These are phyloP conservation scores for Xylariaceae sp. DNA, from an alignment of 2,329 filamentous ascomycete species.

Conservation along the genomic window DNA sequence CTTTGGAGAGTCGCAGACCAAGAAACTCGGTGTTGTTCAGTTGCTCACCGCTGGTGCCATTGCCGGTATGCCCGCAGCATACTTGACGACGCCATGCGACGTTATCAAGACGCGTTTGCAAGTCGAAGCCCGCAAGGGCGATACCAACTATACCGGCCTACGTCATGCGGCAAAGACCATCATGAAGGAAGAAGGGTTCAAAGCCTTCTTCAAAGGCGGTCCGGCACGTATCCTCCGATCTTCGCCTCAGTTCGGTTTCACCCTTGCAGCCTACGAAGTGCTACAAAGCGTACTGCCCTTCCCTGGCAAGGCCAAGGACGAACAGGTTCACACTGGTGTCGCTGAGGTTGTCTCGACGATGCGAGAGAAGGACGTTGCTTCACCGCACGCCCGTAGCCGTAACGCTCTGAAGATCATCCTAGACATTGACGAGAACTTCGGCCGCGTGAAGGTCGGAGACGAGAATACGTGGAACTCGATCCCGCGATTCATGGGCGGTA, in stretches of 20 bases:
- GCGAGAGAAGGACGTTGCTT: conserved; percentile 63
- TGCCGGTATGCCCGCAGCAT: conserved; percentile 88
- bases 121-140: conserved; percentile 95
- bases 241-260: conserved; percentile 97
- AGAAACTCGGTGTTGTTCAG: conserved; percentile 89
- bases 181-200: conserved; percentile 89
- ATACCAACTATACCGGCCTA: conserved; percentile 84
- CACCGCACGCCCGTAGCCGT: conserved; percentile 68
- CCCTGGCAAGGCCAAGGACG: conserved; percentile 65
- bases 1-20: conserved; percentile 86
- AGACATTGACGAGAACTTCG: conserved; percentile 93
- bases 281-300: conserved; percentile 82
- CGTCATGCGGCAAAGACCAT: conserved; percentile 86
- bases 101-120: conserved; percentile 99
- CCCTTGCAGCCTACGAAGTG: conserved; percentile 92
- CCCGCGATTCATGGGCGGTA: conserved; percentile 56
- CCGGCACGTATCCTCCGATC: conserved; percentile 94
- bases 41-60: conserved; percentile 95
- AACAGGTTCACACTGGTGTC: conserved; percentile 63
- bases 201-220: conserved; percentile 98
- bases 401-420: conserved; percentile 96
- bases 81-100: conserved; percentile 96
- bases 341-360: conserved; percentile 69
- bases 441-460: conserved; percentile 69
- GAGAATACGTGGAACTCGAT: conserved; percentile 60